A percentile compares a stretch with the other conserved stretches of the same genome.
These are phyloP conservation scores for Aspergillus flavus DNA, from an alignment of 2,329 filamentous ascomycete genomes.

Conservation along the genomic window DNA sequence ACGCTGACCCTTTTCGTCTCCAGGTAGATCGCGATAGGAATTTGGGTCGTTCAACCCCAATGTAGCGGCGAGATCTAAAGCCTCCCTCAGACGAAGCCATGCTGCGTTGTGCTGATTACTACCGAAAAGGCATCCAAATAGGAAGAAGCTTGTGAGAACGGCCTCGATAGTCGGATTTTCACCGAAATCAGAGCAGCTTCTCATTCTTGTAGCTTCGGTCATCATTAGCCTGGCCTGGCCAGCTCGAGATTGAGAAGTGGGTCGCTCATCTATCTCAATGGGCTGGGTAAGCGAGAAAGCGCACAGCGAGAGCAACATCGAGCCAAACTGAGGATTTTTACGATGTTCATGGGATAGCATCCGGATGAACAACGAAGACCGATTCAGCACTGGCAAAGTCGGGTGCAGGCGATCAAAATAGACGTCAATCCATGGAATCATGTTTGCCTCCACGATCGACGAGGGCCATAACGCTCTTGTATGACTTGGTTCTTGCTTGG, in stretches of 20 bases:
- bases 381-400: slow-evolving; percentile 45
- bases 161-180: slow-evolving; percentile 46
- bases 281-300: slow-evolving; percentile 50
- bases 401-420: slow-evolving; percentile 50
- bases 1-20: slow-evolving; percentile 43
- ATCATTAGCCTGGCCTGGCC: slow-evolving; percentile 46
- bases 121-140: slow-evolving; percentile 72
- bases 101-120: slow-evolving; percentile 75
- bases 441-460: slow-evolving; percentile 43
- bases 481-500: slow-evolving; percentile 24
- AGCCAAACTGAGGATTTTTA: slow-evolving; percentile 45
- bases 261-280: slow-evolving; percentile 47
- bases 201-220: slow-evolving; percentile 48
- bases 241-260: slow-evolving; percentile 37
- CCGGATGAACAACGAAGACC: slow-evolving; percentile 44
- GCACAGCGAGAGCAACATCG: slow-evolving; percentile 47
- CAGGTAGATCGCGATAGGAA: slow-evolving; percentile 39
- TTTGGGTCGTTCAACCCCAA: slow-evolving; percentile 44
- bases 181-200: slow-evolving; percentile 44
- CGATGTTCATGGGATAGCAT: slow-evolving; percentile 48
- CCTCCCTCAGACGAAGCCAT: slow-evolving; percentile 77
- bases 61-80: slow-evolving; percentile 49
- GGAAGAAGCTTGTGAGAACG: slow-evolving; percentile 71
- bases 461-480: slow-evolving; percentile 39
- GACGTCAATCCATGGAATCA: slow-evolving; percentile 47